A percentile compares a stretch with the other conserved stretches of the same genome.
These are phyloP conservation scores for Aspergillus indologenus DNA, from an alignment of 495 filamentous ascomycete species.

Conservation along the genomic window DNA sequence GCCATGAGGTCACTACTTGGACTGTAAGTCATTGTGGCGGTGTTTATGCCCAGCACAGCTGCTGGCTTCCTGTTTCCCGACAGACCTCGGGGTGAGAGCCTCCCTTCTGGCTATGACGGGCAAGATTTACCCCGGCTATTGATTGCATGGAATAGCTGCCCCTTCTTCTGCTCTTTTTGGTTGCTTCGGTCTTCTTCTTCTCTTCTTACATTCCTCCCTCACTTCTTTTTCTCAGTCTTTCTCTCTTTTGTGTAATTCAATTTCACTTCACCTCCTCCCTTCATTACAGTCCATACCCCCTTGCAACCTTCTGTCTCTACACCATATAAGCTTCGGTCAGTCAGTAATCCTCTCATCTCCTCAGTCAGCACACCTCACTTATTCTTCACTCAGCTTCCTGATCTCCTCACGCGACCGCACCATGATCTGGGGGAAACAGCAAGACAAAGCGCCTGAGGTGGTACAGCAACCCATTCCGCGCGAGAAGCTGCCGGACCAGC, in stretches of 20 bases:
- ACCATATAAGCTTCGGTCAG: not conserved
- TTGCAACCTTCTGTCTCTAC: not conserved
- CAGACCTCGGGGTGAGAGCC: slow-evolving; percentile 10
- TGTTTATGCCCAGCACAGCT: not conserved
- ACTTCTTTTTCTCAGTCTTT: not conserved
- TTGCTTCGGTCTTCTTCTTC: not conserved
- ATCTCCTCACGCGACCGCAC: slow-evolving; percentile 7
- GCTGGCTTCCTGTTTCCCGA: not conserved
- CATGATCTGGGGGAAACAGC: slow-evolving; percentile 40
- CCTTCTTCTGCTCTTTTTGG: not conserved
- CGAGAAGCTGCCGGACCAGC: slow-evolving; percentile 61
- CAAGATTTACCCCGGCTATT: slow-evolving; percentile 7
- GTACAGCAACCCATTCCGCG: slow-evolving; percentile 50
- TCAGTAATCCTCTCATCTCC: not conserved
- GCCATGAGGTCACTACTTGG: not conserved
- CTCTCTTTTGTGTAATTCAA: not conserved
- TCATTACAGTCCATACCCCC: not conserved
- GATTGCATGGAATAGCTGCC: not conserved
- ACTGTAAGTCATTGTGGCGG: not conserved
- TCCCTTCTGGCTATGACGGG: not conserved
- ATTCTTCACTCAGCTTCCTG: not conserved
- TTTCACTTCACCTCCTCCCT: not conserved
- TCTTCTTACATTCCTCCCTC: slow-evolving; percentile 5
- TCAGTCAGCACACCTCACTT: not conserved
- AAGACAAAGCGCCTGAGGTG: slow-evolving; percentile 34